phyloP scores from a whole-genome alignment of 306 rosid genomes.

The Cyclanthera cordifolia region DNA sequence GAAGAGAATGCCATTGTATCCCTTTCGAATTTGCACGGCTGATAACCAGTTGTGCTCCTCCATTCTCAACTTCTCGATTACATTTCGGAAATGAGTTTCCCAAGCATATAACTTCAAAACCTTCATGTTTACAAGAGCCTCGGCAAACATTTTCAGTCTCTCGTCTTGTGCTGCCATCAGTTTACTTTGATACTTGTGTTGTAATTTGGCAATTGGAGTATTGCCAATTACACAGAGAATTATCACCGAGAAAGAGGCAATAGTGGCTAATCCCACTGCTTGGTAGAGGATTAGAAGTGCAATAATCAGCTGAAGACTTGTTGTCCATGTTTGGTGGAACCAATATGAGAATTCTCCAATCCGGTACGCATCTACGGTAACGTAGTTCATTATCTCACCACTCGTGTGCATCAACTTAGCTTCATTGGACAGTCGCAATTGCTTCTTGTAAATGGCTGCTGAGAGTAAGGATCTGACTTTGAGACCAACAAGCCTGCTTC shows the following conservation, averaged over 20 bases:
- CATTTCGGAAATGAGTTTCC: constrained; percentile 59
- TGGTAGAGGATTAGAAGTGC: constrained; percentile 47
- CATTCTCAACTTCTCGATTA: constrained; percentile 43
- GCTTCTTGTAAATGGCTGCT: constrained; percentile 67
- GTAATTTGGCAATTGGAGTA: constrained; percentile 77
- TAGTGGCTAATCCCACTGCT: constrained; percentile 75
- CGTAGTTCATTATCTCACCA: constrained; percentile 84
- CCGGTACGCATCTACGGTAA: constrained; percentile 77
- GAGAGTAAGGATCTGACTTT: constrained; percentile 59
- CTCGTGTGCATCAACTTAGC: constrained; percentile 52
- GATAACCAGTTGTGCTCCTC: constrained; percentile 62
- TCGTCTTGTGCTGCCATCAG: constrained; percentile 77
- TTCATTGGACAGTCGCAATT: constrained; percentile 54
- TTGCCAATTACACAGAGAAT: constrained; percentile 61
- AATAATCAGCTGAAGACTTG: constrained; percentile 59
- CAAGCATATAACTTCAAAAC: constrained; percentile 78
- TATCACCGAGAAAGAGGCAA: constrained; percentile 69
- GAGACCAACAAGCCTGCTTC: constrained; percentile 58
- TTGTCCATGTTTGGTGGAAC: constrained; percentile 90
- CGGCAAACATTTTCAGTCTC: constrained; percentile 53
- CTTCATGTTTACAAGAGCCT: constrained; percentile 79
- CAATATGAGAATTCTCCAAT: constrained; percentile 83
- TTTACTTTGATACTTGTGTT: constrained; percentile 61
- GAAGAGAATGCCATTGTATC: constrained; percentile 49
- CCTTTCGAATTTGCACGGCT: constrained; percentile 47